Evolutionary conservation across 2,329 filamentous ascomycete genomes (phyloP).

Genomic region (Trichoderma oligosporum): DNA sequence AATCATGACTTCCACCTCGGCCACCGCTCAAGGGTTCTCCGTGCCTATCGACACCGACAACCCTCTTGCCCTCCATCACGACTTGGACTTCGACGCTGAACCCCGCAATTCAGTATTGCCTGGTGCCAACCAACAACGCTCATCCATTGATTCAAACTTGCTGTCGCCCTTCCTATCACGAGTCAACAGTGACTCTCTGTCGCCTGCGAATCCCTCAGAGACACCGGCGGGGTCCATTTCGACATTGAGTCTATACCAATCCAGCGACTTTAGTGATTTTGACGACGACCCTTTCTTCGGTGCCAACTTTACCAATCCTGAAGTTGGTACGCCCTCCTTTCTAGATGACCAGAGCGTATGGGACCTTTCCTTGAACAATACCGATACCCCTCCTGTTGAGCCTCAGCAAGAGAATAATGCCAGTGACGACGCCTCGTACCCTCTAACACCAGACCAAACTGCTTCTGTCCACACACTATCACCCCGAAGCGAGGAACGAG

Average conservation of each 20-base stretch:
- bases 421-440: conserved; percentile 34
- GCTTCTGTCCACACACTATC: conserved; percentile 46
- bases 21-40: conserved; percentile 39
- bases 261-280: conserved; percentile 47
- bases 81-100: conserved; percentile 32
- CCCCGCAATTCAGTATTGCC: conserved; percentile 32
- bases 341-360: conserved; percentile 35
- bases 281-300: conserved; percentile 51
- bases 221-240: conserved; percentile 51
- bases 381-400: conserved; percentile 11
- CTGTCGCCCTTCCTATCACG: conserved; percentile 45
- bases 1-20: conserved; percentile 45
- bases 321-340: conserved; percentile 44
- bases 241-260: conserved; percentile 45
- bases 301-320: conserved; percentile 43
- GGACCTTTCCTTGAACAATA: conserved; percentile 14
- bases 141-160: conserved; percentile 37
- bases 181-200: conserved; percentile 31
- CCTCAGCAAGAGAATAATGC: conserved; percentile 16
- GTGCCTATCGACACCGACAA: conserved; percentile 34
- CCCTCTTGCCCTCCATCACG: conserved; percentile 32
- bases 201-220: conserved; percentile 34
- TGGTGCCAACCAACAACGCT: conserved; percentile 21
- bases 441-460: conserved; percentile 51
- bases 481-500: conserved; percentile 36